phyloP scores from a whole-genome alignment of 352 stramenopile species.

The Globisporangium solare region DNA sequence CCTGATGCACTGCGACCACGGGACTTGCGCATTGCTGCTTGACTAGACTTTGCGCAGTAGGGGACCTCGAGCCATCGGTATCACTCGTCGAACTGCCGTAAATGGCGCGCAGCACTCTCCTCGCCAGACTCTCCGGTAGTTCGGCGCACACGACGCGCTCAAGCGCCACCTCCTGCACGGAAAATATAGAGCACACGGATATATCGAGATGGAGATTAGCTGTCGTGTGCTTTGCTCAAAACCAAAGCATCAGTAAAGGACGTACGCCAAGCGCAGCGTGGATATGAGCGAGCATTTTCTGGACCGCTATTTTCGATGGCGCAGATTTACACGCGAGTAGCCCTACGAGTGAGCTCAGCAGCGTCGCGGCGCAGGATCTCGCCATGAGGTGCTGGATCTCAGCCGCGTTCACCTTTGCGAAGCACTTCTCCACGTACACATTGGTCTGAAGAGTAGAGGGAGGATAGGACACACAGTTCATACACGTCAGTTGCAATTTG shows the following conservation, averaged over 20 bases:
- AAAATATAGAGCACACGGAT: background rate
- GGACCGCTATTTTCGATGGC: conserved; percentile 34
- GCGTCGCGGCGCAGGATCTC: conserved; percentile 12
- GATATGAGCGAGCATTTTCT: conserved; percentile 37
- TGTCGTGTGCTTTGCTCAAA: too few relatives aligned
- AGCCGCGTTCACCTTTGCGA: conserved; percentile 27
- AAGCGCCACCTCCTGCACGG: conserved; percentile 1
- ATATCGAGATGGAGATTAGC: background rate
- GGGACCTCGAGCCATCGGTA: background rate
- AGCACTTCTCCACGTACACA: conserved; percentile 59
- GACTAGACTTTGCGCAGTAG: background rate
- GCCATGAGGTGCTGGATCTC: conserved; percentile 26
- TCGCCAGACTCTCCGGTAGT: conserved; percentile 5
- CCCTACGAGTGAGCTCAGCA: conserved; percentile 23
- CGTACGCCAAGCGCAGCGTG: conserved; percentile 35
- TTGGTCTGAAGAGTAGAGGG: conserved; percentile 23
- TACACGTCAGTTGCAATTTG: background rate
- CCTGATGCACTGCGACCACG: conserved; percentile 2
- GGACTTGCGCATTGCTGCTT: conserved; percentile 9
- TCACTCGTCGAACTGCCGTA: background rate
- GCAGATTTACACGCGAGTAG: conserved; percentile 40
- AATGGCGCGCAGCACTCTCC: background rate
- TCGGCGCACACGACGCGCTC: conserved; percentile 8
- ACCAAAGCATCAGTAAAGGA: background rate
- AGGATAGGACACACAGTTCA: background rate